Percentiles rank a stretch among this genome's conserved stretches.
phyloP scores from a whole-genome alignment of 345 rosid species.

The Salix suchowensis region DNA sequence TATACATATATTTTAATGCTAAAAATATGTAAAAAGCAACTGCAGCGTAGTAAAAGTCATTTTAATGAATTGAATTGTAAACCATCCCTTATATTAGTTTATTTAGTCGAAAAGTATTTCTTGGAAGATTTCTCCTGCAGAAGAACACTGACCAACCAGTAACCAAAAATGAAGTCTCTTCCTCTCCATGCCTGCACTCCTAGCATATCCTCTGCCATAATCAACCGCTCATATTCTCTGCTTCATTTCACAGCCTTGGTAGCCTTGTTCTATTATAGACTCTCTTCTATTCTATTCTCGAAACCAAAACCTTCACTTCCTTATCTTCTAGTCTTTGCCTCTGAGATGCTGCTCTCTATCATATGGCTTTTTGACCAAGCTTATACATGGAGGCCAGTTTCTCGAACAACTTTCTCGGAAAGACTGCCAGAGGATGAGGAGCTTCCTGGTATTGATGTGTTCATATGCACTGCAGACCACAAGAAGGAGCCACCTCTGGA shows the following conservation, averaged over 20 bases:
- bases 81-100: too few relatives aligned
- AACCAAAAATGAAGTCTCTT: neutral
- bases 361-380: constrained; percentile 32
- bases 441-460: constrained; percentile 45
- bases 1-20: too few relatives aligned
- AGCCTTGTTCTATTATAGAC: constrained; percentile 27
- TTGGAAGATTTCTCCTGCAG: neutral
- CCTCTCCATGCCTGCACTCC: constrained; percentile 2
- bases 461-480: constrained; percentile 50
- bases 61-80: too few relatives aligned
- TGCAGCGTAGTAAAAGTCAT: too few relatives aligned
- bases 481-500: constrained; percentile 43
- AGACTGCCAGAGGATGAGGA: constrained; percentile 24
- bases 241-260: constrained; percentile 8
- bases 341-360: constrained; percentile 22
- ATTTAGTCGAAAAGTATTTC: neutral
- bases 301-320: constrained; percentile 5
- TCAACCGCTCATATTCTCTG: constrained; percentile 11
- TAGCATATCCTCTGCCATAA: neutral
- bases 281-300: constrained; percentile 21
- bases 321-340: constrained; percentile 27
- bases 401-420: constrained; percentile 32
- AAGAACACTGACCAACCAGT: neutral
- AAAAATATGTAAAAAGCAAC: too few relatives aligned
- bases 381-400: constrained; percentile 30